Percentiles rank a stretch among this genome's conserved stretches.
These are phyloP conservation scores for Leccinum subrobustum DNA, from an alignment of 1,284 basidiomycete genomes.

Conservation along the genomic window DNA sequence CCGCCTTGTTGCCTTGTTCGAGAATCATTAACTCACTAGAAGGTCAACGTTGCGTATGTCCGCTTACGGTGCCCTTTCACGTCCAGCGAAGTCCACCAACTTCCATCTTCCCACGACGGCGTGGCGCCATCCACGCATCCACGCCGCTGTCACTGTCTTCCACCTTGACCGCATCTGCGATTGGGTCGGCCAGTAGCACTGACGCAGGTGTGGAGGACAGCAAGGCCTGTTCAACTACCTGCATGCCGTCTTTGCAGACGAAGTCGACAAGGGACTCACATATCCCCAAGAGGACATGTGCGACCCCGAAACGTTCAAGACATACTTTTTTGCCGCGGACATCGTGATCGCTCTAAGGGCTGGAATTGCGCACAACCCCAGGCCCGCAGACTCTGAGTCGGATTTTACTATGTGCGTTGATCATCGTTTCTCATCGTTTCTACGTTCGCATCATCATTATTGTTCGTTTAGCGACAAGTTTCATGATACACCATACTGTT, in stretches of 20 bases:
- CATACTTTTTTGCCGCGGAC: conserved; percentile 76
- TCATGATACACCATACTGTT: neutral
- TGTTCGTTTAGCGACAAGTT: neutral
- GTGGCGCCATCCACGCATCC: too few species aligned
- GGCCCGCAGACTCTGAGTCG: conserved; percentile 33
- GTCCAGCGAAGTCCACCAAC: conserved; percentile 25
- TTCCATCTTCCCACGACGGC: conserved; percentile 38
- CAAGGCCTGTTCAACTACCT: conserved; percentile 61
- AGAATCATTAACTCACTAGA: neutral
- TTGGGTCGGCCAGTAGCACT: conserved; percentile 6
- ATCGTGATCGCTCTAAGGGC: conserved; percentile 65
- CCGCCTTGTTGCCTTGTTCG: neutral
- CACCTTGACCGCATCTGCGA: conserved; percentile 58
- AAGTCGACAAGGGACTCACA: conserved; percentile 74
- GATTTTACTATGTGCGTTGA: conserved; percentile 76
- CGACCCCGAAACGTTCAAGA: conserved; percentile 54
- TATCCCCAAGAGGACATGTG: conserved; percentile 80
- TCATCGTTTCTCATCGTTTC: neutral
- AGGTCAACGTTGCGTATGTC: conserved; percentile 28
- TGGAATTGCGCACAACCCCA: neutral
- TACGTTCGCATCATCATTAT: neutral
- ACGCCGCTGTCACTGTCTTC: conserved; percentile 45
- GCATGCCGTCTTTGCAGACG: conserved; percentile 65
- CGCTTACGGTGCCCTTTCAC: conserved; percentile 46
- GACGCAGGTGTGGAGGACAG: conserved; percentile 7